Evolutionary conservation across 768 basidiomycete genomes (phyloP).

Genomic region (Tulasnella sp.): DNA sequence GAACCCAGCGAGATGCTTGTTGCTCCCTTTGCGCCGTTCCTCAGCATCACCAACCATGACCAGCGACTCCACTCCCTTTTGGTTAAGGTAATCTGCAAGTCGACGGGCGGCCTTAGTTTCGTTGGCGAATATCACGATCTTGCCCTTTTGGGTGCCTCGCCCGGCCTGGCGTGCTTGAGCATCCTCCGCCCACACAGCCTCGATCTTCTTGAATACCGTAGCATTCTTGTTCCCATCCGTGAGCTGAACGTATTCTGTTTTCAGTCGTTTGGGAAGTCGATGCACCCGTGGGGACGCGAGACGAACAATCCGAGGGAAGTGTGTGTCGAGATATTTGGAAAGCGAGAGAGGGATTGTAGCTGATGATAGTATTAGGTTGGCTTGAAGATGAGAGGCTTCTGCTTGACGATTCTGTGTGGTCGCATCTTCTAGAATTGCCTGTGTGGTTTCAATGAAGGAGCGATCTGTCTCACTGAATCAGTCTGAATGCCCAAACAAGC

Average conservation of each 20-base stretch:
- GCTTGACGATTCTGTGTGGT: conserved; percentile 29
- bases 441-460: conserved; percentile 75
- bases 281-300: conserved; percentile 79
- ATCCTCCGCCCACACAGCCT: conserved; percentile 62
- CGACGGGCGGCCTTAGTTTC: conserved; percentile 62
- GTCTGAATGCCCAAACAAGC: conserved; percentile 2
- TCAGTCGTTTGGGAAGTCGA: conserved; percentile 63
- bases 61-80: conserved; percentile 56
- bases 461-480: conserved; percentile 49
- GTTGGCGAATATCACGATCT: conserved; percentile 77
- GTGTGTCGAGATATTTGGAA: conserved; percentile 29
- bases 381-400: conserved; percentile 49
- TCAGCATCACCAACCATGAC: conserved; percentile 54
- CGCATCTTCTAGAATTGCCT: conserved; percentile 52
- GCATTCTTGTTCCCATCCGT: conserved; percentile 75
- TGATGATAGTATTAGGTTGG: conserved; percentile 74
- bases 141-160: conserved; percentile 14
- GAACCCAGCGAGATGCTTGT: conserved; percentile 74
- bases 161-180: conserved; percentile 28
- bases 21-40: conserved; percentile 60
- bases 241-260: conserved; percentile 69
- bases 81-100: conserved; percentile 53
- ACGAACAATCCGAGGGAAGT: conserved; percentile 33
- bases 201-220: conserved; percentile 71
- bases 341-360: conserved; percentile 79